phyloP scores from a whole-genome alignment of 2,329 filamentous ascomycete genomes.

The Daldinia sp. region DNA sequence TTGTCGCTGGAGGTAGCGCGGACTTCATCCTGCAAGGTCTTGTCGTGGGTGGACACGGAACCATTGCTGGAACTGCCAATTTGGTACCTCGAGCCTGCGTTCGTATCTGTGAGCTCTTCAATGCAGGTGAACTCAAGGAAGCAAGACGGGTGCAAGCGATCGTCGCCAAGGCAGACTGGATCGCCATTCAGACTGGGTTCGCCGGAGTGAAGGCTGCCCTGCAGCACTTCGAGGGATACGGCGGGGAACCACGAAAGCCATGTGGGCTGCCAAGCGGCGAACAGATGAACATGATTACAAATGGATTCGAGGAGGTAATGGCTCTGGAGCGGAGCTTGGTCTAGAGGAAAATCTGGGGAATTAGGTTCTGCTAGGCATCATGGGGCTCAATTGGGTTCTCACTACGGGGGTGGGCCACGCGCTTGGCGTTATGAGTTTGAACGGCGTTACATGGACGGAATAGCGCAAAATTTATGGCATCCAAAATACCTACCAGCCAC shows the following conservation, averaged over 20 bases:
- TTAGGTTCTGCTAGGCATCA: conserved; percentile 24
- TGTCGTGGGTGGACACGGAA: conserved; percentile 76
- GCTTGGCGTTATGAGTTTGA: conserved; percentile 42
- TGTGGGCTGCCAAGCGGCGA: conserved; percentile 54
- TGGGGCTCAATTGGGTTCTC: conserved; percentile 27
- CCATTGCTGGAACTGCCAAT: conserved; percentile 81
- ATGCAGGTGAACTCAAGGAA: conserved; percentile 61
- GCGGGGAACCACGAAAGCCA: conserved; percentile 56
- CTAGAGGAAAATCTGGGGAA: conserved; percentile 31
- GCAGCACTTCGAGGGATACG: conserved; percentile 56
- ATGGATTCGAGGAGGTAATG: conserved; percentile 55
- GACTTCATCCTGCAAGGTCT: conserved; percentile 80
- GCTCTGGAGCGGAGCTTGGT: conserved; percentile 46
- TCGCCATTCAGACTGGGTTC: conserved; percentile 62
- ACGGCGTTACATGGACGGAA: conserved; percentile 41
- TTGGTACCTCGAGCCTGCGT: conserved; percentile 75
- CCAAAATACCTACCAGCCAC: conserved; percentile 18
- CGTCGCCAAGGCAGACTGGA: conserved; percentile 61
- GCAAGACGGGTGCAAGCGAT: conserved; percentile 56
- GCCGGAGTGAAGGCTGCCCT: conserved; percentile 62
- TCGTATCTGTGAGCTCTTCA: conserved; percentile 70
- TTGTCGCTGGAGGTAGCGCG: conserved; percentile 78
- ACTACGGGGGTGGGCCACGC: conserved; percentile 28
- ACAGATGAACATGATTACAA: conserved; percentile 52
- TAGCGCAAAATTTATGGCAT: conserved; percentile 32